Evolutionary conservation across 1,139 yeast genomes (phyloP).

Genomic region (Spathaspora sp.): DNA sequence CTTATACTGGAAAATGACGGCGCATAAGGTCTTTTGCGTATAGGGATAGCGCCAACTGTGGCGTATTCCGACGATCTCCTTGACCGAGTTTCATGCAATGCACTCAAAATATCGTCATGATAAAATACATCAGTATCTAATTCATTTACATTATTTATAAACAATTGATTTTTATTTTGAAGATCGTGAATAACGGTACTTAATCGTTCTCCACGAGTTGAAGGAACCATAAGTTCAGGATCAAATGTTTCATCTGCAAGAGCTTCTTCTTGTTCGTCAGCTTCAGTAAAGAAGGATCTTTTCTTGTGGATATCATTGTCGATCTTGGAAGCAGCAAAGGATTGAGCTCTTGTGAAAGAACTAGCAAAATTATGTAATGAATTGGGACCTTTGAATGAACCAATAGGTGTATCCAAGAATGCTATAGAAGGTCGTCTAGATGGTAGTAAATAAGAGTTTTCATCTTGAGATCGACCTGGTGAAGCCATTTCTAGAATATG

Average conservation of each 20-base stretch:
- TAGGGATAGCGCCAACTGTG: conserved; percentile 23
- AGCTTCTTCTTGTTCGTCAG: conserved; percentile 19
- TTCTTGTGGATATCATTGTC: conserved; percentile 45
- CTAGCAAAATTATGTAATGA: conserved; percentile 49
- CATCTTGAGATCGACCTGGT: neutral
- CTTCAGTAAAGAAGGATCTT: conserved; percentile 36
- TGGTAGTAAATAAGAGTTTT: conserved; percentile 1
- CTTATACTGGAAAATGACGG: conserved; percentile 39
- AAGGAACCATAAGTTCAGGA: conserved; percentile 69
- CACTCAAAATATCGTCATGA: conserved; percentile 38
- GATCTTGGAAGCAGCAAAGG: conserved; percentile 44
- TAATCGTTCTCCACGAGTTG: conserved; percentile 60
- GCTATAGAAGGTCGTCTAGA: conserved; percentile 26
- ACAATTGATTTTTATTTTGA: conserved; percentile 27
- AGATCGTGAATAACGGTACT: conserved; percentile 51
- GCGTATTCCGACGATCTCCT: conserved; percentile 27
- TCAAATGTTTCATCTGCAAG: conserved; percentile 63
- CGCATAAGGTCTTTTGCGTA: conserved; percentile 20
- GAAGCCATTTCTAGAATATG: conserved; percentile 3
- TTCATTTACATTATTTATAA: conserved; percentile 20
- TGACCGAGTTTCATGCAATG: conserved; percentile 30
- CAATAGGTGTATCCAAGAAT: conserved; percentile 40
- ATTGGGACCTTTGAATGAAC: conserved; percentile 49
- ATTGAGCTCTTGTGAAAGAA: conserved; percentile 49
- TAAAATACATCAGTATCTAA: conserved; percentile 35